A percentile compares a stretch with the other conserved stretches of the same genome.
Evolutionary conservation across 768 basidiomycete genomes (phyloP).

Genomic region (Plicaturopsis crispa): DNA sequence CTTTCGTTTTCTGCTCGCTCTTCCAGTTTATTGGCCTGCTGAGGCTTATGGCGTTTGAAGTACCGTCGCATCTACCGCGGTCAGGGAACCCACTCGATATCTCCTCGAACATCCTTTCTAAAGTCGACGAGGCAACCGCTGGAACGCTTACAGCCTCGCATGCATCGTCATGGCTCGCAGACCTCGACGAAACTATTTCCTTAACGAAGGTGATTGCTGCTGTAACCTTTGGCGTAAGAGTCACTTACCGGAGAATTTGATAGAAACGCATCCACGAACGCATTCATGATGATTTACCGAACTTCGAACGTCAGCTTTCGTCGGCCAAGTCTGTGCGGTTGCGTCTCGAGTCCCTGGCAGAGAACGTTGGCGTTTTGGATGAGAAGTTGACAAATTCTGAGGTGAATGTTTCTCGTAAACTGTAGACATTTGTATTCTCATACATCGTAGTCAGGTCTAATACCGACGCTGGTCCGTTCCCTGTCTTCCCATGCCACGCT

Average conservation of each 20-base stretch:
- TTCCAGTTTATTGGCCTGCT: too few relatives aligned
- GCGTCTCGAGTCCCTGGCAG: conserved; percentile 41
- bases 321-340: conserved; percentile 60
- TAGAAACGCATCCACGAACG: conserved; percentile 69
- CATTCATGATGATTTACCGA: conserved; percentile 54
- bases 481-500: conserved; percentile 56
- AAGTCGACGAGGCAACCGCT: conserved; percentile 55
- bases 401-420: conserved; percentile 31
- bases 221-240: conserved; percentile 2
- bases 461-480: conserved; percentile 47
- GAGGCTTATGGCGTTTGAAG: conserved; percentile 76
- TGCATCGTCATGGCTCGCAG: conserved; percentile 62
- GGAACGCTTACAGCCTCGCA: conserved; percentile 51
- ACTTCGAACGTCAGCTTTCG: conserved; percentile 56
- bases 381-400: conserved; percentile 48
- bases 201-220: conserved; percentile 58
- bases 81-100: conserved; percentile 53
- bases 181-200: conserved; percentile 65
- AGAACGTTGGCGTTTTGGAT: conserved; percentile 45
- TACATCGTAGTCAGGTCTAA: conserved; percentile 52
- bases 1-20: too few relatives aligned
- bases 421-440: conserved; percentile 5
- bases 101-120: conserved; percentile 63
- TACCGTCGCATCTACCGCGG: conserved; percentile 69
- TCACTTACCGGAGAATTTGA: conserved; percentile 12